phyloP scores from a whole-genome alignment of 495 filamentous ascomycete species.

The Penicillium fimorum region DNA sequence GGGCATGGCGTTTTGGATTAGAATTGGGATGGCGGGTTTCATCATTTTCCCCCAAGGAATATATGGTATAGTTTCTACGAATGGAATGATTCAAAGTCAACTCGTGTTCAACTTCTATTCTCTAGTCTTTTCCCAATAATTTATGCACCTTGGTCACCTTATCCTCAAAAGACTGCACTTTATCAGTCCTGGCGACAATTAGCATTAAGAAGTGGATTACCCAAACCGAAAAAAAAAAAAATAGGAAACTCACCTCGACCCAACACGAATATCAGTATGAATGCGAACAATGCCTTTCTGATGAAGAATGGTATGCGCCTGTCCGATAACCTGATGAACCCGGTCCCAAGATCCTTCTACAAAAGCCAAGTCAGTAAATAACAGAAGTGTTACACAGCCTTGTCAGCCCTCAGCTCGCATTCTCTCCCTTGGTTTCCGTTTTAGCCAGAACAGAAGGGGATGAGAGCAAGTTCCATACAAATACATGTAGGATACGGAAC shows the following conservation, averaged over 20 bases:
- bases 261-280: constrained; percentile 85
- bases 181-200: constrained; percentile 55
- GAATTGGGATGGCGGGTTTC: not conserved
- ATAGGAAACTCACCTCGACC: constrained; percentile 70
- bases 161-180: constrained; percentile 62
- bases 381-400: not conserved
- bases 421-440: not conserved
- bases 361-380: not conserved
- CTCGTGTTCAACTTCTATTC: not conserved
- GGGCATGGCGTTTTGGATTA: not conserved
- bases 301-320: constrained; percentile 84
- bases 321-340: constrained; percentile 84
- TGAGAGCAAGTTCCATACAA: not conserved
- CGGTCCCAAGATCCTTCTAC: constrained; percentile 89
- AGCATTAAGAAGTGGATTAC: not conserved
- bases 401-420: not conserved
- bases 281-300: constrained; percentile 75
- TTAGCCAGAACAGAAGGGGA: not conserved
- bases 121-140: constrained; percentile 48
- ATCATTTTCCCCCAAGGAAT: not conserved
- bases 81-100: not conserved
- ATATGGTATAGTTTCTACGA: not conserved
- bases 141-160: constrained; percentile 65
- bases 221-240: not conserved
- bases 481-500: not conserved